Conservation (phyloP, 306 rosid species). For the Vicia sativa region DNA sequence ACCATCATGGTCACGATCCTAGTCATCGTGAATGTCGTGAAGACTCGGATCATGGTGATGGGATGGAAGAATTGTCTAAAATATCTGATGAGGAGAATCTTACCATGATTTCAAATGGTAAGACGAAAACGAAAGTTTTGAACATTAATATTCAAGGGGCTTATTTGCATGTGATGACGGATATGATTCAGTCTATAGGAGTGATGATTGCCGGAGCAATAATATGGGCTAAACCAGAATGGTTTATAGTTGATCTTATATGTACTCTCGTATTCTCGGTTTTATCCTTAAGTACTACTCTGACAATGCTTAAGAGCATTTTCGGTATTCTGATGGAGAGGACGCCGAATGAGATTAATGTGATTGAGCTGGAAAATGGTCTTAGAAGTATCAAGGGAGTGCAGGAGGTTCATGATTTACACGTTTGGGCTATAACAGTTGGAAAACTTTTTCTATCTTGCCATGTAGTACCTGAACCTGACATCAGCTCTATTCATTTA, state of each 20-base stretch:
- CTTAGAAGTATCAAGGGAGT: constrained; percentile 76
- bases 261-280: constrained; percentile 81
- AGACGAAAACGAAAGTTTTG: constrained; percentile 36
- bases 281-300: constrained; percentile 67
- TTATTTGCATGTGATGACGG: constrained; percentile 83
- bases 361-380: constrained; percentile 55
- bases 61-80: constrained; percentile 43
- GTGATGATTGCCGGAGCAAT: constrained; percentile 92
- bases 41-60: constrained; percentile 35
- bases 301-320: constrained; percentile 64
- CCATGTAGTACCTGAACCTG: constrained; percentile 68
- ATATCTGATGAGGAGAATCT: constrained; percentile 52
- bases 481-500: constrained; percentile 50
- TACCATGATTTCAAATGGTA: constrained; percentile 47
- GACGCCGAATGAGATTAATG: constrained; percentile 64
- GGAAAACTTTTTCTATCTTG: constrained; percentile 79
- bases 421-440: constrained; percentile 81
- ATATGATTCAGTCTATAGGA: constrained; percentile 91
- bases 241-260: constrained; percentile 72
- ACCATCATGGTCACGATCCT: constrained; percentile 40
- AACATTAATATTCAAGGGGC: constrained; percentile 94
- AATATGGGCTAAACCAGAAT: constrained; percentile 75
- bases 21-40: constrained; percentile 21
- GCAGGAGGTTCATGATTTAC: constrained; percentile 68
- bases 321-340: constrained; percentile 75